Conservation (phyloP, 495 filamentous ascomycete species). For the Aspergillus conjunctus region DNA sequence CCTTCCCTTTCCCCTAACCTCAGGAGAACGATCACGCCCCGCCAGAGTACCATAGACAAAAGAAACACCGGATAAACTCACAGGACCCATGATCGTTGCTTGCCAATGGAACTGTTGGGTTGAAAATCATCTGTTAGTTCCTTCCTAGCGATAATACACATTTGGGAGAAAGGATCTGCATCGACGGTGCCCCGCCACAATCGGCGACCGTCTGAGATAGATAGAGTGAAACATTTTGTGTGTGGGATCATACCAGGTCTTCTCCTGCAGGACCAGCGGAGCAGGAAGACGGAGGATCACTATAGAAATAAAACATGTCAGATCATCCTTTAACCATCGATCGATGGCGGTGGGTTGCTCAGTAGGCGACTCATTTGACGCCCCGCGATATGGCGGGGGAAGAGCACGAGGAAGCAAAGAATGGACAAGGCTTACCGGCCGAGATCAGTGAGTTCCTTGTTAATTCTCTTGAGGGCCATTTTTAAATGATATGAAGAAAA, state of each 20-base stretch:
- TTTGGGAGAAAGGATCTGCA: constrained; percentile 9
- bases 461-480: constrained; percentile 99
- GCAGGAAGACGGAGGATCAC: constrained; percentile 98
- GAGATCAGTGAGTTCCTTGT: constrained; percentile 99
- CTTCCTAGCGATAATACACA: neutral
- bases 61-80: constrained; percentile 55
- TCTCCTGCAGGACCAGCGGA: constrained; percentile 95
- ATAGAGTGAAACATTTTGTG: constrained; percentile 13
- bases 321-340: neutral
- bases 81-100: constrained; percentile 99
- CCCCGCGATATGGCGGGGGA: constrained; percentile 32
- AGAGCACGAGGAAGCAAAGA: constrained; percentile 6
- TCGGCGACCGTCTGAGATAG: constrained; percentile 16
- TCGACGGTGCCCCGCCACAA: constrained; percentile 27
- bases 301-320: constrained; percentile 35
- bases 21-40: constrained; percentile 5
- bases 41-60: neutral
- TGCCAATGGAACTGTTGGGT: constrained; percentile 93
- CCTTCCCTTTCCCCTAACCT: neutral
- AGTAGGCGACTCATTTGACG: constrained; percentile 12
- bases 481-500: constrained; percentile 33
- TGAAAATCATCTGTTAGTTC: constrained; percentile 27
- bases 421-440: constrained; percentile 74
- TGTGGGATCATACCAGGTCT: constrained; percentile 78
- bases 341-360: neutral